Evolutionary conservation across 208 protist species (phyloP).

Genomic region (Leishmania braziliensis): DNA sequence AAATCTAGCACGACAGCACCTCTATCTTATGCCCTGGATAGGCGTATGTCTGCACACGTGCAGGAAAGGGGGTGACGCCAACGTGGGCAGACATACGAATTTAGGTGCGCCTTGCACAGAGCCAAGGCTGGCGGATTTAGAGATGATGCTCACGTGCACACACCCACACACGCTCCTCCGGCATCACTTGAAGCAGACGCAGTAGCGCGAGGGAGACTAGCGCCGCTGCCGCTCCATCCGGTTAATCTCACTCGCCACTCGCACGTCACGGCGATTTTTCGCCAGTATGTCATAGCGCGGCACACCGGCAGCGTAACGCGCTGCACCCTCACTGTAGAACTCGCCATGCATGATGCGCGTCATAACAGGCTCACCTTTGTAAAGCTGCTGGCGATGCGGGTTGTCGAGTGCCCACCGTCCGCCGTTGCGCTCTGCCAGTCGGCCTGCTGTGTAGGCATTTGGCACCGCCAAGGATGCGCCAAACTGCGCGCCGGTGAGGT

Average conservation of each 20-base stretch:
- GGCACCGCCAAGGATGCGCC: conserved; percentile 37
- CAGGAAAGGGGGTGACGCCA: neutral
- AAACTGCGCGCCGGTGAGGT: conserved; percentile 58
- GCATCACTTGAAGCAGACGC: conserved; percentile 16
- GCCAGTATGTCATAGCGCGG: conserved; percentile 24
- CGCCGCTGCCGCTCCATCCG: conserved; percentile 19
- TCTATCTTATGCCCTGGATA: neutral
- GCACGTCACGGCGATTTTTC: conserved; percentile 58
- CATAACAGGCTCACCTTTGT: conserved; percentile 74
- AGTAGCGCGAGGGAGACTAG: neutral
- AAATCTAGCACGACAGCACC: neutral
- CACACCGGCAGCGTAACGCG: conserved; percentile 11
- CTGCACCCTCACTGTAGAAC: conserved; percentile 45
- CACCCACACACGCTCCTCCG: neutral
- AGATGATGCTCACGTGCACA: neutral
- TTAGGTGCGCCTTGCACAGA: neutral
- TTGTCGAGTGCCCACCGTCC: conserved; percentile 75
- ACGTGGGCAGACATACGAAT: neutral
- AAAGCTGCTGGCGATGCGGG: conserved; percentile 65
- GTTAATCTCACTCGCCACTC: conserved; percentile 56
- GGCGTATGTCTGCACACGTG: neutral
- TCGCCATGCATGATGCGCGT: conserved; percentile 77
- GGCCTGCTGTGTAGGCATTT: conserved; percentile 46
- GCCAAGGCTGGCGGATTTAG: neutral
- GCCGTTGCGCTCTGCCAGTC: conserved; percentile 32